These are phyloP conservation scores for Penicillium cataractarum DNA, from an alignment of 495 filamentous ascomycete genomes.

Conservation along the genomic window DNA sequence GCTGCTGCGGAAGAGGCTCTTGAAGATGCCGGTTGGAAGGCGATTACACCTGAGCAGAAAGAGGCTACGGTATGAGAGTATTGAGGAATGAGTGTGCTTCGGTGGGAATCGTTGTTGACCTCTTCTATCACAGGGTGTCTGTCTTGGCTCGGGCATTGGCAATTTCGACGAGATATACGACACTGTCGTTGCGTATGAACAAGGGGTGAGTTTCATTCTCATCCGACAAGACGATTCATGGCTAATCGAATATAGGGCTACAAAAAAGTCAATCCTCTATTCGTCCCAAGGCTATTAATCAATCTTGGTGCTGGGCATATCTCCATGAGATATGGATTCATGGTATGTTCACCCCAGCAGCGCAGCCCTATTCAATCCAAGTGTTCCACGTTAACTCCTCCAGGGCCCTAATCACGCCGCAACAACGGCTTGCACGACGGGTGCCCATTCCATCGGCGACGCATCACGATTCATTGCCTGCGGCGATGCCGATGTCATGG, in stretches of 20 bases:
- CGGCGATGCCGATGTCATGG: slow-evolving; percentile 92
- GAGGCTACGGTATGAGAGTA: slow-evolving; percentile 63
- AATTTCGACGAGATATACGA: slow-evolving; percentile 88
- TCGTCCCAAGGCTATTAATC: slow-evolving; percentile 89
- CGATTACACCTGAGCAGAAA: slow-evolving; percentile 59
- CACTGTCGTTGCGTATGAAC: slow-evolving; percentile 75
- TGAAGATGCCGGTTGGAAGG: slow-evolving; percentile 79
- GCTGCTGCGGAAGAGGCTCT: slow-evolving; percentile 88
- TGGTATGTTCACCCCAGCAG: slow-evolving; percentile 40
- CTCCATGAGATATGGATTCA: slow-evolving; percentile 89
- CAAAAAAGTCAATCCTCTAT: slow-evolving; percentile 87
- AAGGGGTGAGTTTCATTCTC: slow-evolving; percentile 59
- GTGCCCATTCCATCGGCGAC: slow-evolving; percentile 91
- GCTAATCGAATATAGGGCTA: slow-evolving; percentile 63
- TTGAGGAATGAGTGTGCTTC: neutral
- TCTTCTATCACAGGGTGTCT: slow-evolving; percentile 63
- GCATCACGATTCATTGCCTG: slow-evolving; percentile 86
- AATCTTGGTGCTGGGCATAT: slow-evolving; percentile 94
- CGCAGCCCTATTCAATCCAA: neutral
- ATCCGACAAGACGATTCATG: neutral
- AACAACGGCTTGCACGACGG: slow-evolving; percentile 94
- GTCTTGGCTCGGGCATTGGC: slow-evolving; percentile 94
- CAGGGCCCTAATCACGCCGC: slow-evolving; percentile 88
- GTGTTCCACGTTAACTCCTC: neutral
- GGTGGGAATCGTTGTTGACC: neutral